Evolutionary conservation across 2,329 filamentous ascomycete species (phyloP), one percentile per base, ranked within the genome.

Genomic region (Fusarium equiseti): DNA sequence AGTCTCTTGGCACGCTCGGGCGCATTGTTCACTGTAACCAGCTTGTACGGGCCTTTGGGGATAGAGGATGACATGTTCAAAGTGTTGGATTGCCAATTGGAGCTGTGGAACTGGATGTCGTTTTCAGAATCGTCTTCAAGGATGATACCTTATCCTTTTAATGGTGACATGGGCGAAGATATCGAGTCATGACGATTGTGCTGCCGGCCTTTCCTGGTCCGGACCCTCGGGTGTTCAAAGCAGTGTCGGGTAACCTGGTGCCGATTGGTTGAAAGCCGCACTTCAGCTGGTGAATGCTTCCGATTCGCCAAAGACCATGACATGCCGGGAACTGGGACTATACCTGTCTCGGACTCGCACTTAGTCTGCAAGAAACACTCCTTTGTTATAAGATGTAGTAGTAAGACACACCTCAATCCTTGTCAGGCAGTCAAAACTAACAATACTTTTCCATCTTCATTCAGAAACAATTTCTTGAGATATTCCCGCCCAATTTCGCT

Each of bases 21-120:
- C 3, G 86, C 88, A 6, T 86, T 91, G 80, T 92, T 92, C 70
- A 92, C 89, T 2, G 89, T 92, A 29, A 91, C 86, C 10, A 92
- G 85, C 70, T 83, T 86, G 80, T 85, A 91, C 8, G 88, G 88
- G n/a, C 88, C 88, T 70, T 84, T 83, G n/a, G 85, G 81, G 12
- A 20, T 42, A 42, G 40, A 42, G 7, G 51, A 45, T 9, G 48
- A 46, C 40, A 42, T 42, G 40, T 42, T 42, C 11, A 42, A 42
- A 22, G 40, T 42, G 40, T 42, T 22, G 40, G 11, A 42, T 42
- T 42, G 40, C n/a, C n/a, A 42, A 42, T 42, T 42, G n/a, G 11
- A 42, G 12, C 7, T 42, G 40, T 20, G n/a, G 40, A 42, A 12
- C 11, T 15, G 11, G 40, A 42, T 22, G 1, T 42, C 40, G 7